These are phyloP conservation scores for Haberlea rhodopensis DNA, from an alignment of 257 asterid genomes.

Conservation along the genomic window DNA sequence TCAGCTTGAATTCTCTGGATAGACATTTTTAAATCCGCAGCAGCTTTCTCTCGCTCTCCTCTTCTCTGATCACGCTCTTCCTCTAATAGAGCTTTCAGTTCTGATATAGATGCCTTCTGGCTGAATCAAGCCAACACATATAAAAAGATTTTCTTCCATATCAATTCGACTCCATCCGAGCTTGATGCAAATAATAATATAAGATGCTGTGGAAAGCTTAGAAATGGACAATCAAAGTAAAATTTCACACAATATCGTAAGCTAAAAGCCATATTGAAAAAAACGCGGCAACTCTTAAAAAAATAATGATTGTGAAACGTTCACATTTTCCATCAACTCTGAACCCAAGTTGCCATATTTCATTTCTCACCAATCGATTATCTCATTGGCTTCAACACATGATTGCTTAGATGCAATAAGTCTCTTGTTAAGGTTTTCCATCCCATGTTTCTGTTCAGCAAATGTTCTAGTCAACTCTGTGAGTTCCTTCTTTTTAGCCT, in stretches of 20 bases:
- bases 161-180: slow-evolving; percentile 5
- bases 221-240: slow-evolving; percentile 15
- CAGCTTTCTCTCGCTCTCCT: slow-evolving; percentile 87
- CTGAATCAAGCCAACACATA: slow-evolving; percentile 50
- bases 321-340: slow-evolving; percentile 14
- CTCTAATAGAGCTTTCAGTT: slow-evolving; percentile 68
- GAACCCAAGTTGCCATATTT: slow-evolving; percentile 14
- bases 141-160: not conserved
- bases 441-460: slow-evolving; percentile 72
- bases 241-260: not conserved
- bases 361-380: slow-evolving; percentile 67
- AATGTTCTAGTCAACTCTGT: slow-evolving; percentile 51
- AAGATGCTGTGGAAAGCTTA: slow-evolving; percentile 5
- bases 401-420: slow-evolving; percentile 78
- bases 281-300: slow-evolving; percentile 12
- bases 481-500: slow-evolving; percentile 65
- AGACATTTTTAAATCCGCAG: slow-evolving; percentile 60
- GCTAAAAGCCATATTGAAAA: not conserved
- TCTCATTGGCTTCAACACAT: slow-evolving; percentile 85
- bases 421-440: slow-evolving; percentile 74
- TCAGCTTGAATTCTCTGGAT: slow-evolving; percentile 79
- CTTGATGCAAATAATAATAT: slow-evolving; percentile 6
- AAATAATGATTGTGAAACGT: slow-evolving; percentile 3
- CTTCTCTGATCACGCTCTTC: slow-evolving; percentile 96
- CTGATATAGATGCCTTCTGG: slow-evolving; percentile 80